Evolutionary conservation across 768 basidiomycete genomes (phyloP).

Genomic region (Kwoniella dejecticola): DNA sequence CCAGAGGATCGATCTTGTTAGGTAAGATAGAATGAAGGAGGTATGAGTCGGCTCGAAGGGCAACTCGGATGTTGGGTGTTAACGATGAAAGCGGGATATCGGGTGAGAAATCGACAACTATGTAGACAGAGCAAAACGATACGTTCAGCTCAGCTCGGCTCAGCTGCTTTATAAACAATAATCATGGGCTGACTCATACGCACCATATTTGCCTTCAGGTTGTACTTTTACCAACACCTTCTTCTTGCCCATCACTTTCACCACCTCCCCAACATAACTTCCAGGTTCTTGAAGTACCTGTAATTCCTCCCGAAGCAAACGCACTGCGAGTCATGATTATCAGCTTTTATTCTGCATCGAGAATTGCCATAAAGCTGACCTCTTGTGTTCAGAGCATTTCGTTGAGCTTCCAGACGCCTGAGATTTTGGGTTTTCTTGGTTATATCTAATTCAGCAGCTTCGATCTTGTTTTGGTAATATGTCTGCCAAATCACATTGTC

Average conservation of each 20-base stretch:
- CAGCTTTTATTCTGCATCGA: background rate
- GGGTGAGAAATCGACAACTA: slow-evolving; percentile 90
- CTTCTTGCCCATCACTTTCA: slow-evolving; percentile 99
- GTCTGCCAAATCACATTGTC: slow-evolving; percentile 57
- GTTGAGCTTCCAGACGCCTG: slow-evolving; percentile 89
- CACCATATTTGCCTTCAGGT: slow-evolving; percentile 98
- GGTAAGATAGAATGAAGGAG: slow-evolving; percentile 95
- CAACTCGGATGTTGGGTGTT: slow-evolving; percentile 84
- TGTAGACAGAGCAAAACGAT: too few species aligned
- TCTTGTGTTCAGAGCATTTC: slow-evolving; percentile 94
- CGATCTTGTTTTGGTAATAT: slow-evolving; percentile 96
- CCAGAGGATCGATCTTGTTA: slow-evolving; percentile 96
- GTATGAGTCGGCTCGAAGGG: slow-evolving; percentile 93
- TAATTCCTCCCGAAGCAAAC: slow-evolving; percentile 85
- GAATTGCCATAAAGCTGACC: slow-evolving; percentile 60
- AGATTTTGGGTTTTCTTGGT: slow-evolving; percentile 97
- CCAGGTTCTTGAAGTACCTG: slow-evolving; percentile 93
- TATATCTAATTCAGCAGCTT: slow-evolving; percentile 85
- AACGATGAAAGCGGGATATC: slow-evolving; percentile 79
- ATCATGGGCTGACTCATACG: too few species aligned
- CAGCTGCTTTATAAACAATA: slow-evolving; percentile 3
- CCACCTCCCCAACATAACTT: slow-evolving; percentile 94
- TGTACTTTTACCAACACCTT: slow-evolving; percentile 98
- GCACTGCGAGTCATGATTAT: slow-evolving; percentile 61
- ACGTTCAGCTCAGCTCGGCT: slow-evolving; percentile 1